Percentiles rank a stretch among this genome's conserved stretches.
phyloP scores from a whole-genome alignment of 2,329 filamentous ascomycete species.

The Coniochaeta pulveracea region DNA sequence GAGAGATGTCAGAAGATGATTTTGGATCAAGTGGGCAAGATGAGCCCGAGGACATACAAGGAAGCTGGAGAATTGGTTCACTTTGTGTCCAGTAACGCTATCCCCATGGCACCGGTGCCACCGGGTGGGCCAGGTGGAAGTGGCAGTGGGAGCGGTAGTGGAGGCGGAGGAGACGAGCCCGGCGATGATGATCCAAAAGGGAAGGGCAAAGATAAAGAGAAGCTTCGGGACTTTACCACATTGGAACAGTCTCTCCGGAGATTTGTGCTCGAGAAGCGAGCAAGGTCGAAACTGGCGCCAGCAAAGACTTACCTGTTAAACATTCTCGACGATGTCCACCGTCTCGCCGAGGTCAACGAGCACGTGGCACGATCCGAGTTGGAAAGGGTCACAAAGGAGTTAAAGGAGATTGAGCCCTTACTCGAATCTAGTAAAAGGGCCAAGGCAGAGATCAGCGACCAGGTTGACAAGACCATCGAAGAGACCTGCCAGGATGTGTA shows the following conservation, averaged over 20 bases:
- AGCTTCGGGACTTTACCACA: conserved; percentile 78
- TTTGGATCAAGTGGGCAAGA: conserved; percentile 70
- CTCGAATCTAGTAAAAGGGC: conserved; percentile 78
- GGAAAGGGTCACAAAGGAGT: conserved; percentile 68
- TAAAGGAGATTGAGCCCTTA: conserved; percentile 72
- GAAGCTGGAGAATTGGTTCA: conserved; percentile 89
- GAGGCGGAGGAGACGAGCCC: conserved; percentile 42
- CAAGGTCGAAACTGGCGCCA: conserved; percentile 87
- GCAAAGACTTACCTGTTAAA: conserved; percentile 94
- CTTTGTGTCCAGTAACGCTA: conserved; percentile 94
- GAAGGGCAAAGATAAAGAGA: conserved; percentile 82
- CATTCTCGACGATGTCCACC: conserved; percentile 76
- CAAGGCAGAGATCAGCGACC: conserved; percentile 65
- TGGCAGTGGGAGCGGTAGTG: conserved; percentile 39
- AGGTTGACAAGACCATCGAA: conserved; percentile 74
- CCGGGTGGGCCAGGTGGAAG: conserved; percentile 42
- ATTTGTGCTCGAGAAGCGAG: conserved; percentile 92
- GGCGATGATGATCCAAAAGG: conserved; percentile 47
- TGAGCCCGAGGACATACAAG: conserved; percentile 91
- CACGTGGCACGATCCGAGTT: conserved; percentile 81
- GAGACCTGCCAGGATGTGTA: conserved; percentile 79
- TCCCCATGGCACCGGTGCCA: conserved; percentile 58
- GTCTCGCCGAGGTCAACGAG: conserved; percentile 73
- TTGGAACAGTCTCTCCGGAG: conserved; percentile 80
- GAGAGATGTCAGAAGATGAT: conserved; percentile 86